Percentiles rank a stretch among this genome's conserved stretches.
These are phyloP conservation scores for Elongisporangium senticosum DNA, from an alignment of 352 stramenopile species.

Conservation along the genomic window DNA sequence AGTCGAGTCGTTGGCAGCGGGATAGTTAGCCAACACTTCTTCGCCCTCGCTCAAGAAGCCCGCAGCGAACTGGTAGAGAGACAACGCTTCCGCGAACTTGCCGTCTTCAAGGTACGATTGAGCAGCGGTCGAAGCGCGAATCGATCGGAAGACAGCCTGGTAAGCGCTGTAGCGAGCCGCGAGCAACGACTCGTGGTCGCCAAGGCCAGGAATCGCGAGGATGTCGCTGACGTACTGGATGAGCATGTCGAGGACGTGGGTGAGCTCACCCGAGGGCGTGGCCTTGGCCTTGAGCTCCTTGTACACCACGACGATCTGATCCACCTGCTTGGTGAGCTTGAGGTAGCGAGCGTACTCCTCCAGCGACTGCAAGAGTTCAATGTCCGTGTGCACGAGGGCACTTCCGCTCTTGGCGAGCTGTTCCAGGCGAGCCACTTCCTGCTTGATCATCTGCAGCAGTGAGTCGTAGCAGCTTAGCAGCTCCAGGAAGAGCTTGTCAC, in stretches of 20 bases:
- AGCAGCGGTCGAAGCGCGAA: constrained; percentile 52
- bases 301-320: constrained; percentile 56
- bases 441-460: constrained; percentile 63
- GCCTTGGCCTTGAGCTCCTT: constrained; percentile 52
- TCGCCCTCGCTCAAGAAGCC: constrained; percentile 53
- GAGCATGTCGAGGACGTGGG: constrained; percentile 79
- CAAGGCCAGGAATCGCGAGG: constrained; percentile 50
- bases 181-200: constrained; percentile 42
- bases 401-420: constrained; percentile 76
- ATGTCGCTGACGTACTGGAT: constrained; percentile 81
- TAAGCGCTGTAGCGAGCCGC: constrained; percentile 67
- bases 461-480: constrained; percentile 71
- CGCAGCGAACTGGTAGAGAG: constrained; percentile 70
- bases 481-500: constrained; percentile 61
- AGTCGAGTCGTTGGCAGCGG: constrained; percentile 52
- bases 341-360: constrained; percentile 73
- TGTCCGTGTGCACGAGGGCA: constrained; percentile 63
- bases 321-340: constrained; percentile 72
- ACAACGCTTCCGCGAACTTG: constrained; percentile 64
- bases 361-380: constrained; percentile 55
- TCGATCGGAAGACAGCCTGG: constrained; percentile 57
- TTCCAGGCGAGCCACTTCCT: constrained; percentile 50
- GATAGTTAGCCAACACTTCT: constrained; percentile 47
- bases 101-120: constrained; percentile 60
- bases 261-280: constrained; percentile 51